A percentile compares a stretch with the other conserved stretches of the same genome.
These are phyloP conservation scores for Rhizophagus prolifer DNA, from an alignment of 192 early-diverging fungal genomes.

Conservation along the genomic window DNA sequence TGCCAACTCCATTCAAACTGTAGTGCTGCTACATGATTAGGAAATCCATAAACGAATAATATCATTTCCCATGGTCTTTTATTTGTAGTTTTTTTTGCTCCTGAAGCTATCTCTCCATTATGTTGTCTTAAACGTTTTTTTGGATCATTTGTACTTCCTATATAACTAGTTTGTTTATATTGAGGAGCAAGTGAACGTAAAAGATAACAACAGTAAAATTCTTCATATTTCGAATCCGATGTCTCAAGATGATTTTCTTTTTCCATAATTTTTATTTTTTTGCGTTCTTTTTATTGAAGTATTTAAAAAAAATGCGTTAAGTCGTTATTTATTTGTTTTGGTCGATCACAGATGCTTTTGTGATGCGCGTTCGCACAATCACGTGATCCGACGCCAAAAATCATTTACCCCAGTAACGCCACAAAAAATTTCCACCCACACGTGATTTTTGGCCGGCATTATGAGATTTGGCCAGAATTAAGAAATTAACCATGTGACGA, in stretches of 20 bases:
- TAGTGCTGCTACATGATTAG: neutral
- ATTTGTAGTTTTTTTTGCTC: neutral
- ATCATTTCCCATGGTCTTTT: conserved; percentile 13
- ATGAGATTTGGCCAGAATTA: no score
- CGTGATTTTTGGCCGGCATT: no score
- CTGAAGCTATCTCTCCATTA: conserved; percentile 7
- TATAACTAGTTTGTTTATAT: neutral
- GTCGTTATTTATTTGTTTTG: no score
- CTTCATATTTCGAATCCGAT: neutral
- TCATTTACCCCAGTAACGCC: no score
- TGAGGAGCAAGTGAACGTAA: neutral
- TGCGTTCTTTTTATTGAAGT: no score
- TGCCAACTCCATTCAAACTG: conserved; percentile 22
- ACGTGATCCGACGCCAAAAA: no score
- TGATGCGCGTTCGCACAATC: no score
- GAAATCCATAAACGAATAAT: conserved; percentile 13
- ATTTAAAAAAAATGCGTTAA: no score
- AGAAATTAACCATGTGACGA: no score
- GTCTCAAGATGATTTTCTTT: neutral
- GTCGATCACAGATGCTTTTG: no score
- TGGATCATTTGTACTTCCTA: conserved; percentile 7
- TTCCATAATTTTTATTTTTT: neutral
- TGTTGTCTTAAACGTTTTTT: conserved; percentile 13
- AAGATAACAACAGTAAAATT: conserved; percentile 23
- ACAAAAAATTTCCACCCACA: no score